Conservation (phyloP, 495 filamentous ascomycete genomes). For the Trichoderma erinaceum region DNA sequence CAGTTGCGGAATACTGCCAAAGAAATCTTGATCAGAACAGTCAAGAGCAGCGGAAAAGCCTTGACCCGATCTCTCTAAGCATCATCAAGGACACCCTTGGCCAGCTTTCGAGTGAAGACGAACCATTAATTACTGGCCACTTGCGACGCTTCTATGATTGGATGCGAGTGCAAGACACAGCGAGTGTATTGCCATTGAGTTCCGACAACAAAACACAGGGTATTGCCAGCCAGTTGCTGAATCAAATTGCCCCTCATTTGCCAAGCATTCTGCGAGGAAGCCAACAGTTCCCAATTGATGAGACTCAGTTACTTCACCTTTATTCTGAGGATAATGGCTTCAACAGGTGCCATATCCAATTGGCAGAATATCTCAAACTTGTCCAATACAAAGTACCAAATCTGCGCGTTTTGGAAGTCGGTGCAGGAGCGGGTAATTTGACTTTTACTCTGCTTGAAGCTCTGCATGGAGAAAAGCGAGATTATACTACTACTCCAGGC, state of each 20-base stretch:
- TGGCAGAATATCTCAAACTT: conserved; percentile 14
- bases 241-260: background rate
- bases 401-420: conserved; percentile 22
- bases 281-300: conserved; percentile 23
- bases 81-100: background rate
- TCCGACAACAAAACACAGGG: background rate
- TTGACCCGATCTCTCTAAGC: background rate
- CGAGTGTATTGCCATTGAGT: background rate
- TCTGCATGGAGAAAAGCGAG: conserved; percentile 21
- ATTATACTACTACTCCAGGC: background rate
- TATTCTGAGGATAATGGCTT: background rate
- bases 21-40: background rate
- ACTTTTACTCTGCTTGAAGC: conserved; percentile 19
- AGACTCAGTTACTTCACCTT: conserved; percentile 17
- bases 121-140: background rate
- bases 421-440: conserved; percentile 16
- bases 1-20: background rate
- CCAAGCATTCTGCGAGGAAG: conserved; percentile 13
- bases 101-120: background rate
- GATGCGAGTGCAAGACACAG: background rate
- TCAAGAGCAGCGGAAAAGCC: background rate
- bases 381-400: conserved; percentile 28
- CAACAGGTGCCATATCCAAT: background rate
- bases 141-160: background rate
- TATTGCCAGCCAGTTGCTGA: background rate